Percentiles rank a stretch among this genome's conserved stretches.
These are phyloP conservation scores for Obelidium mucronatum DNA, from an alignment of 192 early-diverging fungal genomes.

Conservation along the genomic window DNA sequence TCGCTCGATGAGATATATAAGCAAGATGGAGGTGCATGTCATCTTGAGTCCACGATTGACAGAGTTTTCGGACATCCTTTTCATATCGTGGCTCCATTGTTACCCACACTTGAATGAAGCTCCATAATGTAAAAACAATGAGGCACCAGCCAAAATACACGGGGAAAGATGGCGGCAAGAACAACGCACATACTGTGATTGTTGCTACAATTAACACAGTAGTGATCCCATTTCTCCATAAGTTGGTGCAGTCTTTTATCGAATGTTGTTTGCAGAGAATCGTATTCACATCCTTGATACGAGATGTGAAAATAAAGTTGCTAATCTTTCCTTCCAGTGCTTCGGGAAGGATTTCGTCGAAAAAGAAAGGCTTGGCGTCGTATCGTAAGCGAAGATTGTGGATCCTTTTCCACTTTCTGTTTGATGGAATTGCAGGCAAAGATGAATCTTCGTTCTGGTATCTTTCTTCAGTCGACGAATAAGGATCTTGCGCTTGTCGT, in stretches of 20 bases:
- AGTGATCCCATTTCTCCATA: slow-evolving; percentile 7
- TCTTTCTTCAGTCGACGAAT: too few species aligned
- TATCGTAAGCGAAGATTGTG: slow-evolving; percentile 4
- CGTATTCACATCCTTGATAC: slow-evolving; percentile 11
- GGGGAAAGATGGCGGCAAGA: slow-evolving; percentile 6
- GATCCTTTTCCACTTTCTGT: slow-evolving; percentile 26
- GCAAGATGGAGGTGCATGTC: slow-evolving; percentile 27
- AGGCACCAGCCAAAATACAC: slow-evolving; percentile 16
- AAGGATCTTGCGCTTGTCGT: too few species aligned
- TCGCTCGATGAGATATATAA: slow-evolving; percentile 6
- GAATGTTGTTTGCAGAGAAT: neutral
- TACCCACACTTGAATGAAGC: neutral
- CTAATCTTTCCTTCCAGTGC: slow-evolving; percentile 25
- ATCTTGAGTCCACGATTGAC: slow-evolving; percentile 21
- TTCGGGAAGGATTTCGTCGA: slow-evolving; percentile 29
- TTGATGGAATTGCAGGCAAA: neutral
- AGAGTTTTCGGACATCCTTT: slow-evolving; percentile 1
- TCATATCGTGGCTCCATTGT: slow-evolving; percentile 27
- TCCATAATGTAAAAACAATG: slow-evolving; percentile 19
- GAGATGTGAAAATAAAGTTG: slow-evolving; percentile 20
- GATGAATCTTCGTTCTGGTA: too few species aligned
- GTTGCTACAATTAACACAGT: neutral
- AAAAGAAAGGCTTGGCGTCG: slow-evolving; percentile 10
- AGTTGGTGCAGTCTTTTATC: slow-evolving; percentile 1
- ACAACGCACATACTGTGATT: neutral